Conservation (phyloP, 352 stramenopile species). For the Pythium folliculosum region DNA sequence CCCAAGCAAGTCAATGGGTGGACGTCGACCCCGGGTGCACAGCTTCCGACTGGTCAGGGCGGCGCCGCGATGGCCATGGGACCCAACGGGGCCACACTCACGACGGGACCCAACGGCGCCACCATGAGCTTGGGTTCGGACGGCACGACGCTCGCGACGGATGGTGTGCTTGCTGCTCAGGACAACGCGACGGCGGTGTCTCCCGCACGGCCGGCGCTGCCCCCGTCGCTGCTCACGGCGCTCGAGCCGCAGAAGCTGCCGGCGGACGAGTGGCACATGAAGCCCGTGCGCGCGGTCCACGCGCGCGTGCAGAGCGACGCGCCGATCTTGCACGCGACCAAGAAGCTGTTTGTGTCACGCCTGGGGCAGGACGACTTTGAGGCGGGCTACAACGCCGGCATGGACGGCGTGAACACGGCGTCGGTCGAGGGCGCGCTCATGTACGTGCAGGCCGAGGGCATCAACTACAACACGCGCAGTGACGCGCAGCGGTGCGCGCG, state of each 20-base stretch:
- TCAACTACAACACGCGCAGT: slow-evolving; percentile 75
- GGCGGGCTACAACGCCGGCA: slow-evolving; percentile 53
- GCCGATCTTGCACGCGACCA: slow-evolving; percentile 52
- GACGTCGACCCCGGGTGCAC: too few species aligned
- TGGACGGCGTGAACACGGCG: slow-evolving; percentile 81
- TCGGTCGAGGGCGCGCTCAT: slow-evolving; percentile 78
- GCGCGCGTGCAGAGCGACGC: slow-evolving; percentile 72
- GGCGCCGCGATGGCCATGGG: background rate
- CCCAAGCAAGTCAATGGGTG: too few species aligned
- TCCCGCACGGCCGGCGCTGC: background rate
- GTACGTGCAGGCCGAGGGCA: slow-evolving; percentile 83
- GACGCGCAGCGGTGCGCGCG: slow-evolving; percentile 55
- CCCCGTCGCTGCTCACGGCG: slow-evolving; percentile 23
- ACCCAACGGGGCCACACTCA: background rate
- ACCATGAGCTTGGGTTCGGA: background rate
- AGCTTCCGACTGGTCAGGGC: background rate
- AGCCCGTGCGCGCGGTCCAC: slow-evolving; percentile 68
- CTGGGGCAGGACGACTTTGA: slow-evolving; percentile 53
- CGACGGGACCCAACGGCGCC: background rate
- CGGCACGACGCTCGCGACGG: background rate
- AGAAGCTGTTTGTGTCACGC: slow-evolving; percentile 61
- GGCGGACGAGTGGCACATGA: slow-evolving; percentile 58
- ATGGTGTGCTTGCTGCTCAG: background rate
- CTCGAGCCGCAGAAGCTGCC: slow-evolving; percentile 19
- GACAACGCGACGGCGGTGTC: background rate